These are phyloP conservation scores for Suillus lakei DNA, from an alignment of 768 basidiomycete species.

Conservation along the genomic window DNA sequence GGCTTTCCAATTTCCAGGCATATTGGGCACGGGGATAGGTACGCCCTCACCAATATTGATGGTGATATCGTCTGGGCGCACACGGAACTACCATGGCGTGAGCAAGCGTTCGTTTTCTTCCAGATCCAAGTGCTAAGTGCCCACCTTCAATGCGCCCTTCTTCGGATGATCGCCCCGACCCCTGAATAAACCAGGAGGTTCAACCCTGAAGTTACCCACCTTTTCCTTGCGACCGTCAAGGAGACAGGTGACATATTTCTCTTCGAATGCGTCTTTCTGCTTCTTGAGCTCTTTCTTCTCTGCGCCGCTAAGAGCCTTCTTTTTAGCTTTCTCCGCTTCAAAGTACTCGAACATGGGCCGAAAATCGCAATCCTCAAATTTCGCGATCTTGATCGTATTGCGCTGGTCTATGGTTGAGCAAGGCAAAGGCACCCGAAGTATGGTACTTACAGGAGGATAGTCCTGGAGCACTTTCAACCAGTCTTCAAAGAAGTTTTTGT, in stretches of 20 bases:
- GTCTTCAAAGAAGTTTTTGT: slow-evolving; percentile 95
- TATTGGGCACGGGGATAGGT: slow-evolving; percentile 84
- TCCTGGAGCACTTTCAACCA: slow-evolving; percentile 79
- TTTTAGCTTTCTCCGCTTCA: slow-evolving; percentile 90
- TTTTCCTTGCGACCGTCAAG: slow-evolving; percentile 98
- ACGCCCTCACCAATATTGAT: slow-evolving; percentile 87
- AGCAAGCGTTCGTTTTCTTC: slow-evolving; percentile 8
- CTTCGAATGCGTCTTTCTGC: slow-evolving; percentile 81
- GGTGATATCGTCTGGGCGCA: slow-evolving; percentile 93
- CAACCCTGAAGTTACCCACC: slow-evolving; percentile 96
- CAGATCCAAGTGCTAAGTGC: slow-evolving; percentile 16
- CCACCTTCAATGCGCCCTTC: slow-evolving; percentile 93
- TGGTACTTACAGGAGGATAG: slow-evolving; percentile 76
- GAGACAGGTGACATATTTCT: slow-evolving; percentile 82
- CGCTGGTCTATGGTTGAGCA: slow-evolving; percentile 44
- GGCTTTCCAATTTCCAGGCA: slow-evolving; percentile 89
- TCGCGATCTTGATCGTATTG: slow-evolving; percentile 74
- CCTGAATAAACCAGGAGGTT: slow-evolving; percentile 97
- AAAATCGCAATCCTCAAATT: slow-evolving; percentile 89
- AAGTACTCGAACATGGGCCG: slow-evolving; percentile 92
- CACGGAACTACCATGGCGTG: slow-evolving; percentile 63
- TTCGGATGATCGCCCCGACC: slow-evolving; percentile 98
- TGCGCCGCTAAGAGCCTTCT: slow-evolving; percentile 81
- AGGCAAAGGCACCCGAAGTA: slow-evolving; percentile 11
- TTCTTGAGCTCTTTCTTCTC: slow-evolving; percentile 95